These are phyloP conservation scores for Rhodomyrtus tomentosa DNA, from an alignment of 345 rosid genomes.

Conservation along the genomic window DNA sequence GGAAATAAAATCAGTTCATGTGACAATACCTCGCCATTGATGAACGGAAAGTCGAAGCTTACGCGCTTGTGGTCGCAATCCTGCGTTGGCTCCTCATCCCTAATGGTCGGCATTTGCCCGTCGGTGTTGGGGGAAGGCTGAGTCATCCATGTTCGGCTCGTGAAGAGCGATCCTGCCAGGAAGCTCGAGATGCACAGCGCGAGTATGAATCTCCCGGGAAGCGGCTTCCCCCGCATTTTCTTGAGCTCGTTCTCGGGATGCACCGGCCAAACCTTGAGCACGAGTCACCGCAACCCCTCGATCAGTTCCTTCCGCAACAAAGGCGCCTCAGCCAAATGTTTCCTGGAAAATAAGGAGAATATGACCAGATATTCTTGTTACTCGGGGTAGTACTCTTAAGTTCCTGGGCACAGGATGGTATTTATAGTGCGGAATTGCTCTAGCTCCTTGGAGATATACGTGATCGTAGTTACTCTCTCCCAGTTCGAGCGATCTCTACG, in stretches of 20 bases:
- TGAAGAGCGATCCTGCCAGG: constrained; percentile 61
- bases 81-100: constrained; percentile 3
- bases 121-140: constrained; percentile 5
- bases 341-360: neutral
- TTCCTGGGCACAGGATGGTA: neutral
- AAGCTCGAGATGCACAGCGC: constrained; percentile 58
- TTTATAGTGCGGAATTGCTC: neutral
- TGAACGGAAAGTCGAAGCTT: constrained; percentile 4
- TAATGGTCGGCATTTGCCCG: constrained; percentile 7
- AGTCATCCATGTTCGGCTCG: constrained; percentile 25
- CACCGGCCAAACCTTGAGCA: constrained; percentile 4
- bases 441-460: neutral
- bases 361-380: neutral
- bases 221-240: constrained; percentile 62
- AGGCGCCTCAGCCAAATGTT: neutral
- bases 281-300: neutral
- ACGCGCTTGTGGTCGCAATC: constrained; percentile 73
- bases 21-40: neutral
- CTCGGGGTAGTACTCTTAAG: neutral
- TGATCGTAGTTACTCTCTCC: neutral
- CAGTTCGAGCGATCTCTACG: neutral
- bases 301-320: no score
- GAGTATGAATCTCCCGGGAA: constrained; percentile 52
- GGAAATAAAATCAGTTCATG: neutral
- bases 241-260: constrained; percentile 10